Base-by-base conservation (phyloP, 345 rosid genomes). In the Sonneratia alba region DNA sequence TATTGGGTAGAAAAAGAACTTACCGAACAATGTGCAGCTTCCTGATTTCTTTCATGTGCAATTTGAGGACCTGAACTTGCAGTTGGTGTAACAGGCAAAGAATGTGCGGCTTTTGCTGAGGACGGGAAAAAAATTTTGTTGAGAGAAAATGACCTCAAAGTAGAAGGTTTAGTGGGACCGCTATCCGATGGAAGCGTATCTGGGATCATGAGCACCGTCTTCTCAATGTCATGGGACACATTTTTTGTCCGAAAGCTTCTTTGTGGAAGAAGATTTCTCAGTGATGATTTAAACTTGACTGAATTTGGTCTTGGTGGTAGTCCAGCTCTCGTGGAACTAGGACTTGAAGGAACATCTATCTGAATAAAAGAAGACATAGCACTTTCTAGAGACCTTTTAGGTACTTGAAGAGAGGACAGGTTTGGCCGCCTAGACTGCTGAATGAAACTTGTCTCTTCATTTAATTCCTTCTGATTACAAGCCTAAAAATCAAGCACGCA, bases 261-360 rank as follows among this genome's bases (percentile, higher is more conserved):
- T 73, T 80, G 86, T 12, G 86, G 85, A 73, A 81, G 73, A 61
- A 86, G 70, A 75, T 72, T 78, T 68, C 67, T 84, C 55, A 81
- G 75, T 1, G 86, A 69, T 45, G 86, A 78, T 75, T 67, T 79
- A 71, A 81, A 72, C 81, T 72, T 84, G 68, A 85, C 80, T 16
- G 90, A 83, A 83, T 74, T 77, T 43, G 85, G 85, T 71, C 82
- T 74, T 1, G 90, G 90, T 43, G 90, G 86, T 48, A 82, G 75
- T 48, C 79, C 84, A 34, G 73, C 65, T 76, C 73, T 77, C 65
- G 64, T 70, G 10, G 88, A 76, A 62, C 73, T 71, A 71, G 88
- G 83, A 77, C 85, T 79, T 27, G 77, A 70, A 72, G 81, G 42
- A 67, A 79, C 48, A 38, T 85, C 86, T 22, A 72, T 38, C 57